Base-by-base conservation (phyloP, 192 early-diverging fungal species). In the Linnemannia hyalina region DNA sequence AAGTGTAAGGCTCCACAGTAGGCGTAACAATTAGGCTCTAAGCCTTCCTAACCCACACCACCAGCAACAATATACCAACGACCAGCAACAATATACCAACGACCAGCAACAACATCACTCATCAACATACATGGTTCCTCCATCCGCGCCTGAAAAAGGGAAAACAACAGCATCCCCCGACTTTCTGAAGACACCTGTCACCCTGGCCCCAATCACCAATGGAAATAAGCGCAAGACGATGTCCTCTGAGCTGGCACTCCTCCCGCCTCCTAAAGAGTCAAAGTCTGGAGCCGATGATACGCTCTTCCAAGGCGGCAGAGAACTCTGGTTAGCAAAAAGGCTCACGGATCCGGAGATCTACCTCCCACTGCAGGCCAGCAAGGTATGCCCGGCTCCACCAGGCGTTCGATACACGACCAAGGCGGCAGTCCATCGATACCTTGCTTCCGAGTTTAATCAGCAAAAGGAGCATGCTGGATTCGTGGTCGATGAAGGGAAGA, bases 361-460 rank as follows among this genome's bases (percentile, higher is more conserved):
- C 3, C 16, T 74, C 35, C 73, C 73, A 32, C 73, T 74, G 2
- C 73, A 74, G 49, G 52, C 22, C 11, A 23, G 73, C 73, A 74
- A 55, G 73, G 52, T 41, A 55, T 23, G 35, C 52, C 35, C 73
- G 0, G 13, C 16, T 23, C 32, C 18, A 38, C 35, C 52, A 9
- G 52, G 29, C 22, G 52, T 38, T 55, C 73, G 52, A 41, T 55
- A 23, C 18, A 57, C 8, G 52, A 57, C 52, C 8, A 74, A 74
- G 52, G 36, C 73, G 11, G 73, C 73, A 0, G 73, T 74, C 16
- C 73, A 74, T 57, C 73, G 73, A 20, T 35, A 74, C 22, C 73
- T 74, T 74, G 73, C 73, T 1, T 74, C 73, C 73, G 73, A 74
- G 52, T 74, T 55, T 22, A 74, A 74, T 74, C 44, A 57, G 36